These are phyloP conservation scores for Trametes cinnabarina DNA, from an alignment of 768 basidiomycete genomes.

Conservation along the genomic window DNA sequence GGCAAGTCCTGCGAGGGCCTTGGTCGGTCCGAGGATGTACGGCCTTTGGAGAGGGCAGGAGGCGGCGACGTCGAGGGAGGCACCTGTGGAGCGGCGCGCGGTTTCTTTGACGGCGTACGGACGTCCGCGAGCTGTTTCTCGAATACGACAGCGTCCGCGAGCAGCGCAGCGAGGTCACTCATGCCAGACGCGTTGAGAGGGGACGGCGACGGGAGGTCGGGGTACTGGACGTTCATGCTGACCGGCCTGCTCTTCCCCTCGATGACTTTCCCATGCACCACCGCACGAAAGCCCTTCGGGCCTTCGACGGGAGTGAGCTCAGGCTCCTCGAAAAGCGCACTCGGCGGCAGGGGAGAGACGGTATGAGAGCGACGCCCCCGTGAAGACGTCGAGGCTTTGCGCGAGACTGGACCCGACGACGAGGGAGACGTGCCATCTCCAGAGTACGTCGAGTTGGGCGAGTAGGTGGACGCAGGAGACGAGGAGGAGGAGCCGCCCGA, in stretches of 20 bases:
- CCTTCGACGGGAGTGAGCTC: slow-evolving; percentile 21
- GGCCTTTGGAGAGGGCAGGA: slow-evolving; percentile 45
- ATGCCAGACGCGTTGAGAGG: slow-evolving; percentile 19
- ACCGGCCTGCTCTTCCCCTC: slow-evolving; percentile 19
- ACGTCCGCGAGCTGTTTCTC: slow-evolving; percentile 26
- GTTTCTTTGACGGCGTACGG: slow-evolving; percentile 19
- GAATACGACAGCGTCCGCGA: slow-evolving; percentile 26
- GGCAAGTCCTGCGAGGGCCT: slow-evolving; percentile 16
- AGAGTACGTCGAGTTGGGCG: slow-evolving; percentile 10
- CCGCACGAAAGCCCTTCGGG: slow-evolving; percentile 30
- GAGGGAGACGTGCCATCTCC: slow-evolving; percentile 8
- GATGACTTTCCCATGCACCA: slow-evolving; percentile 32
- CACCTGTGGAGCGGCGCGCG: slow-evolving; percentile 16
- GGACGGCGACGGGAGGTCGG: slow-evolving; percentile 14
- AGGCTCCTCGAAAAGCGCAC: slow-evolving; percentile 21
- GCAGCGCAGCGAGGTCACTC: slow-evolving; percentile 26
- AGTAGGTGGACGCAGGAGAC: slow-evolving; percentile 9
- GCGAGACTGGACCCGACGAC: slow-evolving; percentile 6
- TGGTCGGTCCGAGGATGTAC: slow-evolving; percentile 10
- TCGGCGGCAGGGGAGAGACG: background rate
- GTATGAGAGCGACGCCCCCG: background rate
- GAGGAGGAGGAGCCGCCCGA: slow-evolving; percentile 7
- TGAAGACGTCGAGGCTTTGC: slow-evolving; percentile 8
- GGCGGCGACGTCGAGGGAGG: slow-evolving; percentile 30
- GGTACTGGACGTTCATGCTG: slow-evolving; percentile 9